phyloP scores from a whole-genome alignment of 495 filamentous ascomycete species.

The Trichoderma gamsii region DNA sequence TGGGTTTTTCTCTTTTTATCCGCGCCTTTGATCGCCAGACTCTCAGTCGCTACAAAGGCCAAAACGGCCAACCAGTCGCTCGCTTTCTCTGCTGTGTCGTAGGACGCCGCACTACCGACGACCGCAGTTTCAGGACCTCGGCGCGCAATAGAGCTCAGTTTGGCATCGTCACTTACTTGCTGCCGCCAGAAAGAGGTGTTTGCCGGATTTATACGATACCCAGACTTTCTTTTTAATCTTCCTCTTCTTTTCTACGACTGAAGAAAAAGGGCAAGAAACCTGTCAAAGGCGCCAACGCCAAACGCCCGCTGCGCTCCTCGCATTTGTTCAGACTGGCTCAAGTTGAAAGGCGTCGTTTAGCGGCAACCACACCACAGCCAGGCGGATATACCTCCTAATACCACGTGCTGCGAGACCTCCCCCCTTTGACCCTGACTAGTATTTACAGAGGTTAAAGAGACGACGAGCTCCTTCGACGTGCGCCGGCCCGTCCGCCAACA shows the following conservation, averaged over 20 bases:
- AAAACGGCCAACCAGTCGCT: conserved; percentile 1
- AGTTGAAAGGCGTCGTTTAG: not conserved
- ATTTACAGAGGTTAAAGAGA: not conserved
- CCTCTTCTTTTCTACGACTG: not conserved
- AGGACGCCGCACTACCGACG: conserved; percentile 4
- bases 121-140: not conserved
- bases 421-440: not conserved
- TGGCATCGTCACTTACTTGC: not conserved
- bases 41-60: not conserved
- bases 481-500: not conserved
- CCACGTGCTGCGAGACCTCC: not conserved
- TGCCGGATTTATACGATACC: not conserved
- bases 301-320: not conserved
- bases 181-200: not conserved
- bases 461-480: not conserved
- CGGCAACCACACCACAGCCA: not conserved
- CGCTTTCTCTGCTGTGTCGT: conserved; percentile 6
- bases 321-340: not conserved
- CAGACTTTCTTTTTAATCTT: not conserved
- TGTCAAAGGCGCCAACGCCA: not conserved
- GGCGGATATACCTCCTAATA: not conserved
- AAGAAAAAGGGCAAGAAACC: not conserved
- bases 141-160: conserved; percentile 5
- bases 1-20: not conserved
- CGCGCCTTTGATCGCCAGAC: not conserved